Conservation (phyloP, 2,329 filamentous ascomycete genomes). For the Exophiala xenobiotica region DNA sequence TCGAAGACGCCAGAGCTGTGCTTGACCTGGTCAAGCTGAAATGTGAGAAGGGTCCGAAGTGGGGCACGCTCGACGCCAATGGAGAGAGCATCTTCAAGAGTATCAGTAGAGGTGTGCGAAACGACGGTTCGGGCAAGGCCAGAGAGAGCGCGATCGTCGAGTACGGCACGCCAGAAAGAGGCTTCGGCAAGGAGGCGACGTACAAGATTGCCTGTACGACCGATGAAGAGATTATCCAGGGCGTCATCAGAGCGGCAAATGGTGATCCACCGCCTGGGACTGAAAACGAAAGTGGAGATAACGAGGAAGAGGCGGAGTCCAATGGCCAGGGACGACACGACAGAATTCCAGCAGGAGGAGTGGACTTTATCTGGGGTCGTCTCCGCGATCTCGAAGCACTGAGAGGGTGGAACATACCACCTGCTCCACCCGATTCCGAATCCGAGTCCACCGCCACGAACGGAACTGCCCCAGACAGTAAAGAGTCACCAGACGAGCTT, state of each 20-base stretch:
- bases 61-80: slow-evolving; percentile 76
- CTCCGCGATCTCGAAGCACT: slow-evolving; percentile 60
- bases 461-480: slow-evolving; percentile 16
- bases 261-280: slow-evolving; percentile 5
- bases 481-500: slow-evolving; percentile 17
- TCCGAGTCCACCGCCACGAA: slow-evolving; percentile 11
- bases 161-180: slow-evolving; percentile 75
- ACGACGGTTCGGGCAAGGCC: slow-evolving; percentile 35
- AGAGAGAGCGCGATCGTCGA: slow-evolving; percentile 67
- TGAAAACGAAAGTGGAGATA: neutral
- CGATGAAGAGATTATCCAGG: slow-evolving; percentile 59
- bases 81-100: slow-evolving; percentile 89
- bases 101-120: slow-evolving; percentile 58
- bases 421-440: neutral
- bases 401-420: slow-evolving; percentile 53
- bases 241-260: slow-evolving; percentile 42
- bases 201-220: slow-evolving; percentile 56
- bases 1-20: slow-evolving; percentile 88
- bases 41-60: slow-evolving; percentile 84
- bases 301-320: neutral
- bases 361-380: slow-evolving; percentile 64
- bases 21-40: slow-evolving; percentile 94
- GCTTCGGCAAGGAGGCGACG: slow-evolving; percentile 57
- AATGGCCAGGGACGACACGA: neutral
- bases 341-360: slow-evolving; percentile 50